A percentile compares a stretch with the other conserved stretches of the same genome.
phyloP scores from a whole-genome alignment of 1,284 basidiomycete genomes.

The Trametes versicolor region DNA sequence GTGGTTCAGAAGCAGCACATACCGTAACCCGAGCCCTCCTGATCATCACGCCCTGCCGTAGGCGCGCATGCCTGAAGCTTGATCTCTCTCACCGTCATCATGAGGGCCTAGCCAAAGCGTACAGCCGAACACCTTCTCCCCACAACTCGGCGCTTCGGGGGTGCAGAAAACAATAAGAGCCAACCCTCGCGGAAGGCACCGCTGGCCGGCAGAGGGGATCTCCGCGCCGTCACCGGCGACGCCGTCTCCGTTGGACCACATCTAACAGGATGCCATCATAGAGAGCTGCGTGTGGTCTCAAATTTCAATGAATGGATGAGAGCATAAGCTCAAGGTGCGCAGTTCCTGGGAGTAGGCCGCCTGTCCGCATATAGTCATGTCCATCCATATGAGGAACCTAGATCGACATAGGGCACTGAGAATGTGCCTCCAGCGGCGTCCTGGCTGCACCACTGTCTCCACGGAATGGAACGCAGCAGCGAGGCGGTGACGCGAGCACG shows the following conservation, averaged over 20 bases:
- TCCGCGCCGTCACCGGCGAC: conserved; percentile 1
- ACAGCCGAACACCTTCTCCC: conserved; percentile 1
- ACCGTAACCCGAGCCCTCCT: neutral
- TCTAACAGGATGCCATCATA: neutral
- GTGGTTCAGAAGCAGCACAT: conserved; percentile 2
- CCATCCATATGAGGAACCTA: conserved; percentile 16
- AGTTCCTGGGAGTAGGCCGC: neutral
- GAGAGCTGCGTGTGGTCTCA: conserved; percentile 5
- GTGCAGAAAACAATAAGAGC: conserved; percentile 29
- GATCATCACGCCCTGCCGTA: conserved; percentile 16
- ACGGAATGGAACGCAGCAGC: neutral
- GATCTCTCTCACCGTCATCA: conserved; percentile 11
- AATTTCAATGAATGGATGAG: neutral
- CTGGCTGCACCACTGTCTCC: neutral
- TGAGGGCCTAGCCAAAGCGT: conserved; percentile 8
- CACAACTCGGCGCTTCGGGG: conserved; percentile 12
- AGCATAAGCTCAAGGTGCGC: neutral
- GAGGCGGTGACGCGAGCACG: conserved; percentile 8
- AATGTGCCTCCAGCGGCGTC: neutral
- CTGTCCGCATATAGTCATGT: neutral
- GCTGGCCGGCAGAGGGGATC: conserved; percentile 2
- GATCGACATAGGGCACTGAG: neutral
- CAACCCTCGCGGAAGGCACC: conserved; percentile 28
- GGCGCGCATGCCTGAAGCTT: conserved; percentile 17
- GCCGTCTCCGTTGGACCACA: conserved; percentile 14